These are phyloP conservation scores for Monascus ruber DNA, from an alignment of 2,329 filamentous ascomycete species.

Conservation along the genomic window DNA sequence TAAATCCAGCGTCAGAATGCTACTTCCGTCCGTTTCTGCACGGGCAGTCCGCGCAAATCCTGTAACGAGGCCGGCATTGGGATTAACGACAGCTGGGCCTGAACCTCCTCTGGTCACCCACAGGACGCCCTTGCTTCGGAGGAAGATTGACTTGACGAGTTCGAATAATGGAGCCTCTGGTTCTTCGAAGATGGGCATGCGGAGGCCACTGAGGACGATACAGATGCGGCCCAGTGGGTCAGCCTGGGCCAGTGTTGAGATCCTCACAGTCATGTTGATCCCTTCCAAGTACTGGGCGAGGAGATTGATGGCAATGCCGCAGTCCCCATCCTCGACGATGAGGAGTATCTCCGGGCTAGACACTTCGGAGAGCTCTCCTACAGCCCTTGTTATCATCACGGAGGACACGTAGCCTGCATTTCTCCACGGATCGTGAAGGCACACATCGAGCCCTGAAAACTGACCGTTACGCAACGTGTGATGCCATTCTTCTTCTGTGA, in stretches of 20 bases:
- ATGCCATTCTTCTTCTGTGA: background rate
- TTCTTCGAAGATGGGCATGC: background rate
- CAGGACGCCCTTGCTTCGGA: conserved; percentile 7
- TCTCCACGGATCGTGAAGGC: too few relatives aligned
- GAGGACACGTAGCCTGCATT: background rate
- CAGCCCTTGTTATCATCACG: conserved; percentile 1
- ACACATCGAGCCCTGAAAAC: too few relatives aligned
- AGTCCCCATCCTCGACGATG: conserved; percentile 2
- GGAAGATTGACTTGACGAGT: conserved; percentile 9
- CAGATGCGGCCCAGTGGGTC: conserved; percentile 7
- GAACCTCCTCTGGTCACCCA: conserved; percentile 14
- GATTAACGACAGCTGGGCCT: conserved; percentile 2
- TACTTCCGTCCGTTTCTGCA: conserved; percentile 11
- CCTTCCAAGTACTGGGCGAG: background rate
- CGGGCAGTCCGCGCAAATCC: conserved; percentile 17
- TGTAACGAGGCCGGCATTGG: conserved; percentile 7
- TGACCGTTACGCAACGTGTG: background rate
- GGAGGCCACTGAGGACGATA: conserved; percentile 9
- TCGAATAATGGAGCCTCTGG: conserved; percentile 1
- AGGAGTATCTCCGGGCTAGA: conserved; percentile 4
- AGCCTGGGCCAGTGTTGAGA: conserved; percentile 3
- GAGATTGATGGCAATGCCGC: conserved; percentile 1
- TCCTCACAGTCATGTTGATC: background rate
- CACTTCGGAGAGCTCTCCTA: background rate
- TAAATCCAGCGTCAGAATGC: conserved; percentile 15